These are phyloP conservation scores for Candida dendrica DNA, from an alignment of 805 yeast species.

Conservation along the genomic window DNA sequence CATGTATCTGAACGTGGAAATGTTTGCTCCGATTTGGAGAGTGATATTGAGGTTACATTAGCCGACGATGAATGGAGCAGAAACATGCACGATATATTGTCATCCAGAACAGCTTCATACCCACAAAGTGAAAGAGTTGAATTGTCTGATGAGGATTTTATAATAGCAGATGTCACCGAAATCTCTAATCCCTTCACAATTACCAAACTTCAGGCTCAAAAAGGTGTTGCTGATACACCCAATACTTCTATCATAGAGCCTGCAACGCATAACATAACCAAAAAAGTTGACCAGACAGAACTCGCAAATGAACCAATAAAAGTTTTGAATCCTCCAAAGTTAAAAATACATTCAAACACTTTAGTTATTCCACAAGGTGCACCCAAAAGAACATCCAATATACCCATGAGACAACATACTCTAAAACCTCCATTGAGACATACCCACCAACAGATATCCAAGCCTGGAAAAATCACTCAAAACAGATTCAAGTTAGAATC, in stretches of 20 bases:
- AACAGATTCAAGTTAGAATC: neutral
- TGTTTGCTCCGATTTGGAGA: neutral
- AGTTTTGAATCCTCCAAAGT: neutral
- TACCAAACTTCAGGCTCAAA: constrained; percentile 5
- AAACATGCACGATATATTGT: constrained; percentile 5
- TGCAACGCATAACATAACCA: no score
- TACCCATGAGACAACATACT: no score
- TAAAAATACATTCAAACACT: no score
- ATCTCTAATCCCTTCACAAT: constrained; percentile 19
- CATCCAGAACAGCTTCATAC: constrained; percentile 1
- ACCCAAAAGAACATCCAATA: no score
- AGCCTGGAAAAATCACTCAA: no score
- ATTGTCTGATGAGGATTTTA: constrained; percentile 6
- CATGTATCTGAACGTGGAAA: no score
- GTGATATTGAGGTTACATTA: neutral
- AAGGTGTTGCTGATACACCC: neutral
- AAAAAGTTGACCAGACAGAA: no score
- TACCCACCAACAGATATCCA: no score
- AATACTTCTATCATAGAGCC: neutral
- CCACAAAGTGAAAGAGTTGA: neutral
- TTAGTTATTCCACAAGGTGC: neutral
- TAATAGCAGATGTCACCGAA: constrained; percentile 5
- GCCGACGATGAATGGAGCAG: constrained; percentile 6
- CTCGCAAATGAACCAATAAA: neutral
- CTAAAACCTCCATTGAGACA: no score